Percentiles rank a stretch among this genome's conserved stretches.
Conservation (phyloP, 306 rosid species). For the Castanea crenata region DNA sequence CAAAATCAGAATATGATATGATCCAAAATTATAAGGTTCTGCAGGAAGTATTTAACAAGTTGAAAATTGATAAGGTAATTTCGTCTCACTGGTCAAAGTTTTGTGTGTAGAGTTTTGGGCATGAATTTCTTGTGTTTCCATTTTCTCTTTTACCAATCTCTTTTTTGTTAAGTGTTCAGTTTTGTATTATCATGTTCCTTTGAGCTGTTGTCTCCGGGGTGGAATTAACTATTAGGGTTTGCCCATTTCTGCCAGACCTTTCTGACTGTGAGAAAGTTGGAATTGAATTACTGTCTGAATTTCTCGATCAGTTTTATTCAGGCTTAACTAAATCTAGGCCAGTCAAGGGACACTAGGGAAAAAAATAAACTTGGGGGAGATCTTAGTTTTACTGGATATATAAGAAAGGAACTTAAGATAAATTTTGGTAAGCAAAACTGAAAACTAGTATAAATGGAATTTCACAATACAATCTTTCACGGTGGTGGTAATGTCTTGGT, state of each 20-base stretch:
- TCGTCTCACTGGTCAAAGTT: neutral
- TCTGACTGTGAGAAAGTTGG: neutral
- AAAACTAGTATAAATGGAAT: neutral
- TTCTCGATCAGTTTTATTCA: neutral
- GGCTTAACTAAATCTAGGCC: neutral
- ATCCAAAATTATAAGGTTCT: constrained; percentile 94
- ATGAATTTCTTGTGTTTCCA: neutral
- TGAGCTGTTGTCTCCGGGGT: neutral
- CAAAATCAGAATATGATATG: constrained; percentile 91
- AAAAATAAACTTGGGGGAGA: neutral
- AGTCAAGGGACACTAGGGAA: neutral
- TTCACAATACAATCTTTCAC: neutral
- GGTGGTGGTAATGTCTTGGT: neutral
- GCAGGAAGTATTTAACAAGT: constrained; percentile 86
- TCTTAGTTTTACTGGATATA: neutral
- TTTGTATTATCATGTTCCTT: neutral
- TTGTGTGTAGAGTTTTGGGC: neutral
- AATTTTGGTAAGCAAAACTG: neutral
- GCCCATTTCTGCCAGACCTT: neutral
- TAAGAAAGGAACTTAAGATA: neutral
- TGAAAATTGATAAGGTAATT: constrained; percentile 80
- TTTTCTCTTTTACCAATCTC: neutral
- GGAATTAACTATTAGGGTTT: neutral
- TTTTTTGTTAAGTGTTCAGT: neutral
- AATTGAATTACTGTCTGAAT: neutral